Evolutionary conservation across 2,329 filamentous ascomycete genomes (phyloP).

Genomic region (Alternaria sp.): DNA sequence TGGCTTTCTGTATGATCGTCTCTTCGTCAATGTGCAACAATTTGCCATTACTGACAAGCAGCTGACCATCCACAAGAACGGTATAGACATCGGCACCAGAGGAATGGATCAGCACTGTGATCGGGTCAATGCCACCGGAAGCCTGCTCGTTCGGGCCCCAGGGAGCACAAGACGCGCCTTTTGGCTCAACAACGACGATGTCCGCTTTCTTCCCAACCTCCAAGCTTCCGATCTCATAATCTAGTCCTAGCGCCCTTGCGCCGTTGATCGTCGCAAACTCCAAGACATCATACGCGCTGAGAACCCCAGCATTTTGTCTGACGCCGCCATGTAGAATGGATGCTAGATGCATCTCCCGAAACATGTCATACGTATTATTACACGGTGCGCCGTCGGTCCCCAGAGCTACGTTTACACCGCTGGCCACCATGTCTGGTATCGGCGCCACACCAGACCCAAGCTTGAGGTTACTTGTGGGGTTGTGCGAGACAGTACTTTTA

Average conservation of each 20-base stretch:
- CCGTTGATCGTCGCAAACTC: conserved; percentile 36
- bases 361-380: conserved; percentile 41
- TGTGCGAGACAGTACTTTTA: conserved; percentile 32
- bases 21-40: conserved; percentile 16
- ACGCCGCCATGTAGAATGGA: conserved; percentile 27
- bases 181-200: conserved; percentile 45
- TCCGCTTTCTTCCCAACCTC: conserved; percentile 54
- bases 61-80: conserved; percentile 26
- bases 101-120: conserved; percentile 36
- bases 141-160: conserved; percentile 44
- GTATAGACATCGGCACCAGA: conserved; percentile 22
- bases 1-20: conserved; percentile 13
- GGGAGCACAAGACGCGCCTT: conserved; percentile 46
- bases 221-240: conserved; percentile 48
- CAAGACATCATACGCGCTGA: conserved; percentile 27
- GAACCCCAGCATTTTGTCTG: conserved; percentile 18
- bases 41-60: conserved; percentile 18
- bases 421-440: conserved; percentile 23
- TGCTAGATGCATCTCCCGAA: conserved; percentile 35
- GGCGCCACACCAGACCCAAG: conserved; percentile 29
- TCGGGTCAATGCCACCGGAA: conserved; percentile 44
- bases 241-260: conserved; percentile 39
- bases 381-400: conserved; percentile 38
- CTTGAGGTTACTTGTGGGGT: conserved; percentile 33
- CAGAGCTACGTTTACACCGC: conserved; percentile 23